A percentile compares a stretch with the other conserved stretches of the same genome.
These are phyloP conservation scores for Sugiyamaella grinbergsii DNA, from an alignment of 1,139 yeast genomes.

Conservation along the genomic window DNA sequence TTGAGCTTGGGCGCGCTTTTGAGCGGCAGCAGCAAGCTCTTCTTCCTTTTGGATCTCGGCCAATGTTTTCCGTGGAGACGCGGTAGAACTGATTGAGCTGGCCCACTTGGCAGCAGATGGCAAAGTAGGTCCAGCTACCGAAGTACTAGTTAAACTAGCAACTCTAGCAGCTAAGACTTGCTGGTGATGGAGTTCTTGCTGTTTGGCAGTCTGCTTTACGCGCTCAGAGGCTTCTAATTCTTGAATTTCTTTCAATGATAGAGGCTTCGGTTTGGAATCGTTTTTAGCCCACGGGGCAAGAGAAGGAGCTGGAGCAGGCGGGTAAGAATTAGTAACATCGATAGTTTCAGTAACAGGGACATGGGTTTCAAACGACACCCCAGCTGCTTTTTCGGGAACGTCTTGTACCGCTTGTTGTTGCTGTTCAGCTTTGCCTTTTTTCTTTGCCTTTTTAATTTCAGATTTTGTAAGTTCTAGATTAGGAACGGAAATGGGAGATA, in stretches of 20 bases:
- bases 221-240: constrained; percentile 60
- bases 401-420: neutral
- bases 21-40: constrained; percentile 35
- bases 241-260: constrained; percentile 71
- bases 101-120: constrained; percentile 64
- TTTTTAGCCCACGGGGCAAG: constrained; percentile 52
- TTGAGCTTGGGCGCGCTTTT: constrained; percentile 25
- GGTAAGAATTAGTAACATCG: neutral
- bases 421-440: constrained; percentile 4
- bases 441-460: constrained; percentile 6
- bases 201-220: constrained; percentile 33
- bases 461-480: neutral
- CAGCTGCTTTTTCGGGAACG: neutral
- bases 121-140: constrained; percentile 37
- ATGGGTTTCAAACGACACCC: neutral
- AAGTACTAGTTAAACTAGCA: constrained; percentile 23
- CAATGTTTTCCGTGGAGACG: constrained; percentile 46
- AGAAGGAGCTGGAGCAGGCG: constrained; percentile 24
- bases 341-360: neutral
- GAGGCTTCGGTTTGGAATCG: constrained; percentile 40
- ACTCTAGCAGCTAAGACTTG: constrained; percentile 36
- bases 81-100: constrained; percentile 32
- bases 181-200: constrained; percentile 40
- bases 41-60: constrained; percentile 56
- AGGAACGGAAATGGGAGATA: neutral